Evolutionary conservation across 495 filamentous ascomycete genomes (phyloP).

Genomic region (Aspergillus cavernicola): DNA sequence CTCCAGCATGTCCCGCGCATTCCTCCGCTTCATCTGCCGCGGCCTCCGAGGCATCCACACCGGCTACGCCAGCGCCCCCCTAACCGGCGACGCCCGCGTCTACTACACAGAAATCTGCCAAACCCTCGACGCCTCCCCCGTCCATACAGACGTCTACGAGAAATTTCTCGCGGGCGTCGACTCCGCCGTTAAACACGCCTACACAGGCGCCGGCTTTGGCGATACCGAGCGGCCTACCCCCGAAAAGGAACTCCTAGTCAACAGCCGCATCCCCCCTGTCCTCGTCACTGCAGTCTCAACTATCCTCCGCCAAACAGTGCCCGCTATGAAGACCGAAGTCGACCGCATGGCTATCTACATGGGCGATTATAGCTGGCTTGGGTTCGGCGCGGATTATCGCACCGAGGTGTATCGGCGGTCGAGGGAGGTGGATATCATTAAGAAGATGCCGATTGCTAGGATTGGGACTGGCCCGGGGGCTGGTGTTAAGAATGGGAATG

Average conservation of each 20-base stretch:
- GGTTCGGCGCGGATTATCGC: conserved; percentile 38
- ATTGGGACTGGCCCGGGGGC: not conserved
- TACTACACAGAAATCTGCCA: conserved; percentile 43
- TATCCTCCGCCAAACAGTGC: conserved; percentile 40
- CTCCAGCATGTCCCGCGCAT: conserved; percentile 67
- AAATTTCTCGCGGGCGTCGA: conserved; percentile 47
- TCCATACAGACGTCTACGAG: conserved; percentile 46
- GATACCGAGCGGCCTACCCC: conserved; percentile 44
- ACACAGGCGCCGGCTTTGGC: conserved; percentile 43
- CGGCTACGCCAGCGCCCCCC: conserved; percentile 29
- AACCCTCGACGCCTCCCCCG: conserved; percentile 37
- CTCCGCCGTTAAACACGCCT: conserved; percentile 42
- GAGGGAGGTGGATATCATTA: conserved; percentile 43
- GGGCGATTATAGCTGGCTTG: conserved; percentile 49
- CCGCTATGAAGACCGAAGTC: conserved; percentile 38
- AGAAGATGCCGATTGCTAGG: conserved; percentile 34
- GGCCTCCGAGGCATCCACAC: conserved; percentile 48
- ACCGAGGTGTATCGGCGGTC: conserved; percentile 34
- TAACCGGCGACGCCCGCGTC: conserved; percentile 34
- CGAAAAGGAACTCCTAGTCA: conserved; percentile 48
- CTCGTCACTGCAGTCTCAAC: conserved; percentile 40
- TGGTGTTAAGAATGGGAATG: not conserved
- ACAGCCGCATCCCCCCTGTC: conserved; percentile 41
- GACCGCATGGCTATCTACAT: conserved; percentile 47
- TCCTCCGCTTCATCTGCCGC: conserved; percentile 65